phyloP scores from a whole-genome alignment of 441 rosid genomes.

The Mallotus japonicus region DNA sequence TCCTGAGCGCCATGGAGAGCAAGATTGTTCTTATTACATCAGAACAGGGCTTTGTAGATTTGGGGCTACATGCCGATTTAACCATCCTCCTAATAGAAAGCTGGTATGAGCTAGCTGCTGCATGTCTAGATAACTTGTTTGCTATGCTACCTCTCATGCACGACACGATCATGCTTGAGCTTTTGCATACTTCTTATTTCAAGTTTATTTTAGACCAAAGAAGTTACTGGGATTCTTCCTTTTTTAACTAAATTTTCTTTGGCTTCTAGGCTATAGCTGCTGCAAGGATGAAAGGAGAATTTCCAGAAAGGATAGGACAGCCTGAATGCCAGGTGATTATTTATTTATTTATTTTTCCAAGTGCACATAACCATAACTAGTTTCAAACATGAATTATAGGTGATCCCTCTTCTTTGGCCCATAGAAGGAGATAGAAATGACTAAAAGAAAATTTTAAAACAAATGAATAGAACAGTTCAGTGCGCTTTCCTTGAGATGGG shows the following conservation, averaged over 20 bases:
- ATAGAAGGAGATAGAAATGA: not conserved
- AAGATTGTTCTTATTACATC: constrained; percentile 92
- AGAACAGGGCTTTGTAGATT: constrained; percentile 98
- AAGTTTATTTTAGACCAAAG: no score
- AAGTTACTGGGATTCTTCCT: no score
- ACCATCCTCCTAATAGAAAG: constrained; percentile 94
- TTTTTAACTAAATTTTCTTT: constrained; percentile 4
- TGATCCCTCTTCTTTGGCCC: not conserved
- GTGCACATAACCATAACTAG: not conserved
- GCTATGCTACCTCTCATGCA: not conserved
- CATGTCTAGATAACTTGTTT: constrained; percentile 19
- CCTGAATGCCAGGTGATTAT: constrained; percentile 94
- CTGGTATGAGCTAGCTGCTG: constrained; percentile 52
- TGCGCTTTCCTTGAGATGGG: not conserved
- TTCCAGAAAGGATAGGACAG: constrained; percentile 92
- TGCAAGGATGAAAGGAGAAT: constrained; percentile 92
- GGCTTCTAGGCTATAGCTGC: constrained; percentile 78
- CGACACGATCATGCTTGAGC: no score
- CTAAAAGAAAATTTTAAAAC: no score
- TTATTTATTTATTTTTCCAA: constrained; percentile 7
- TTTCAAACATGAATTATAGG: not conserved
- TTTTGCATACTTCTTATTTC: no score
- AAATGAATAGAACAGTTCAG: not conserved
- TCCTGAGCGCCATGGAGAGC: constrained; percentile 93
- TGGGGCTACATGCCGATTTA: constrained; percentile 90